Evolutionary conservation across 495 filamentous ascomycete species (phyloP).

Genomic region (Trichocladium antarcticum): DNA sequence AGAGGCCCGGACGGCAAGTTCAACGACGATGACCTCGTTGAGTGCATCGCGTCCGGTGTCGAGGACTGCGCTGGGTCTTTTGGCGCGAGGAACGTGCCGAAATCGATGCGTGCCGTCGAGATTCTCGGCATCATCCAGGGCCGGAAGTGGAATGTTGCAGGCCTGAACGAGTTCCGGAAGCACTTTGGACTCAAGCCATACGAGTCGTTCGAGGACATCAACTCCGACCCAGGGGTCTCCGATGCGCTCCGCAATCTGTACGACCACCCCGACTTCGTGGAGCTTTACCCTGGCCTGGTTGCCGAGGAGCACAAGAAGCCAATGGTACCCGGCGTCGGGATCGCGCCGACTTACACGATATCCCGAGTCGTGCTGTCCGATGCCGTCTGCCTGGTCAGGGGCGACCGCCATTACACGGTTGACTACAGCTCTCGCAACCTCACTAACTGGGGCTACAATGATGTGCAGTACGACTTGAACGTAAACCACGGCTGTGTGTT

Average conservation of each 20-base stretch:
- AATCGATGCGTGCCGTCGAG: conserved; percentile 62
- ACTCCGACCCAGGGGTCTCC: conserved; percentile 61
- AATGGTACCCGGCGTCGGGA: conserved; percentile 65
- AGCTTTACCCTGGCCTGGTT: conserved; percentile 72
- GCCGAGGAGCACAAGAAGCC: conserved; percentile 69
- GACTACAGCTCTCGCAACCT: conserved; percentile 63
- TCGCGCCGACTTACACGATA: conserved; percentile 72
- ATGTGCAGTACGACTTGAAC: conserved; percentile 38
- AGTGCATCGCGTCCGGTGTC: conserved; percentile 53
- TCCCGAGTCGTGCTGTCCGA: conserved; percentile 77
- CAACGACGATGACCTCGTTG: conserved; percentile 56
- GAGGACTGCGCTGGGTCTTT: conserved; percentile 53
- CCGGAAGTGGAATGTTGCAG: conserved; percentile 69
- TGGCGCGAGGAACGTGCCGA: conserved; percentile 66
- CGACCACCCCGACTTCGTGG: conserved; percentile 57
- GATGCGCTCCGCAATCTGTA: conserved; percentile 64
- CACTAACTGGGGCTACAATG: conserved; percentile 66
- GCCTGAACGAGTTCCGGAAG: conserved; percentile 77
- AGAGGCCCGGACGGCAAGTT: conserved; percentile 50
- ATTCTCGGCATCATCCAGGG: conserved; percentile 79
- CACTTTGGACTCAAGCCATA: conserved; percentile 69
- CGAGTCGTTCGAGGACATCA: conserved; percentile 76
- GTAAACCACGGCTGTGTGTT: conserved; percentile 74
- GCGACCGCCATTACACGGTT: conserved; percentile 74
- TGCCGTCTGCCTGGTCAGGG: conserved; percentile 72